Evolutionary conservation across 306 rosid genomes (phyloP), one percentile per base, ranked within the genome.

Genomic region (Cajanus cajan): DNA sequence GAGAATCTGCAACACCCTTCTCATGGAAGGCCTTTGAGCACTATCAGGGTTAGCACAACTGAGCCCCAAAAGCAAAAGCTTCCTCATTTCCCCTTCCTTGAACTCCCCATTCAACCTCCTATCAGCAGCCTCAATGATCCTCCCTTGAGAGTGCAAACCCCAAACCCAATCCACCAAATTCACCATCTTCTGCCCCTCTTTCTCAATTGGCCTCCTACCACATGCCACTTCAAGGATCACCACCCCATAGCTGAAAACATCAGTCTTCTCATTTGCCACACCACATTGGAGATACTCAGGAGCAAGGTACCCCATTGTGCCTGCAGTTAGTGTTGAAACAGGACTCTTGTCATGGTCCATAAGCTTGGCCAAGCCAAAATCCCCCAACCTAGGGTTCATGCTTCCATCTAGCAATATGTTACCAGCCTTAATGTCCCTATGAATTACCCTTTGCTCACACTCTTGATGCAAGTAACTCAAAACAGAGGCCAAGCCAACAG

Each of bases 281-380:
- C 96, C 96, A 24, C 87, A 93, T 24, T 90, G 98, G 62, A 93
- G 96, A 85, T 90, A 93, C 84, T 93, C 98, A 8, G 96, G 96
- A 8, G 98, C 96, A 33, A 93, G 88, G 48, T 93, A 93, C 28
- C 96, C 96, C 96, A 90, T 93, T 65, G 94, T 90, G 47, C 97
- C 96, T 0, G 93, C 96, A 0, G 96, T 93, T 28, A 90, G 79
- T 0, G 96, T 90, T 0, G 94, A 93, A 41, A 85, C 92, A 1
- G 96, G 96, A 76, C 98, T 90, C 86, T 85, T 88, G 52, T 90
- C 98, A 62, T 93, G 98, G 82, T 93, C 98, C 91, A 87, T 89
- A 50, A 90, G 90, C 82, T 90, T 93, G 0, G 98, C 98, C 79
- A 93, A 70, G 2, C 96, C 96, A 31, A 93, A 93, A 88, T 90